These are phyloP conservation scores for Skeletonema costatum DNA, from an alignment of 108 stramenopile species.

Conservation along the genomic window DNA sequence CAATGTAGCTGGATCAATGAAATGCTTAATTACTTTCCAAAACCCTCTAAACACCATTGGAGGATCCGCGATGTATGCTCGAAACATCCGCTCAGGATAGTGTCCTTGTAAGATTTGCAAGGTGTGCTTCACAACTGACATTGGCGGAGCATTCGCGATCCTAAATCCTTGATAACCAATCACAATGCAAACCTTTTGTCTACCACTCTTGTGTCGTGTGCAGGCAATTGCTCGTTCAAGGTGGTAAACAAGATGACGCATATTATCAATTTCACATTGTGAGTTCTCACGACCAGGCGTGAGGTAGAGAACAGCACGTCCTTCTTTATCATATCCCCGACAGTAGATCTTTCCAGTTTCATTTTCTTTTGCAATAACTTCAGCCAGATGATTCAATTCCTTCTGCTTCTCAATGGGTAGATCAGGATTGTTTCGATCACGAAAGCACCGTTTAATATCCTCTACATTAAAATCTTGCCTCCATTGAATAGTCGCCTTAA, in stretches of 20 bases:
- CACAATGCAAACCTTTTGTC: constrained; percentile 82
- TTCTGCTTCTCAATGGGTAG: constrained; percentile 15
- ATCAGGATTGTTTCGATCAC: constrained; percentile 5
- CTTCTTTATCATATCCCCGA: constrained; percentile 82
- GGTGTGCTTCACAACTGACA: constrained; percentile 74
- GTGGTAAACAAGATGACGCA: constrained; percentile 90
- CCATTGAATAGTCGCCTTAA: constrained; percentile 79
- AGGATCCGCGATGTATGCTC: constrained; percentile 85
- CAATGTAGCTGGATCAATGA: constrained; percentile 87
- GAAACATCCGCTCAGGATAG: constrained; percentile 87
- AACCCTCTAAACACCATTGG: constrained; percentile 85
- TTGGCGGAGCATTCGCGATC: constrained; percentile 74
- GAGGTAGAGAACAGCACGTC: constrained; percentile 85
- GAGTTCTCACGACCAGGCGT: constrained; percentile 89
- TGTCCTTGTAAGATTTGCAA: constrained; percentile 87
- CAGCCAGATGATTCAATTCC: constrained; percentile 30
- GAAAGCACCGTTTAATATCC: constrained; percentile 45
- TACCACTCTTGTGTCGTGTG: constrained; percentile 51
- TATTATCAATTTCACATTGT: constrained; percentile 68
- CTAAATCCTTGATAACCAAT: constrained; percentile 88
- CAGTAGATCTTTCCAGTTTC: constrained; percentile 87
- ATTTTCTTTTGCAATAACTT: constrained; percentile 64
- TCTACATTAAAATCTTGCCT: constrained; percentile 82
- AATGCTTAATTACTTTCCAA: constrained; percentile 82
- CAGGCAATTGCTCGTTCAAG: constrained; percentile 89